Percentiles rank a stretch among this genome's conserved stretches.
Conservation (phyloP, 768 basidiomycete genomes). For the Phallus indusiatus region DNA sequence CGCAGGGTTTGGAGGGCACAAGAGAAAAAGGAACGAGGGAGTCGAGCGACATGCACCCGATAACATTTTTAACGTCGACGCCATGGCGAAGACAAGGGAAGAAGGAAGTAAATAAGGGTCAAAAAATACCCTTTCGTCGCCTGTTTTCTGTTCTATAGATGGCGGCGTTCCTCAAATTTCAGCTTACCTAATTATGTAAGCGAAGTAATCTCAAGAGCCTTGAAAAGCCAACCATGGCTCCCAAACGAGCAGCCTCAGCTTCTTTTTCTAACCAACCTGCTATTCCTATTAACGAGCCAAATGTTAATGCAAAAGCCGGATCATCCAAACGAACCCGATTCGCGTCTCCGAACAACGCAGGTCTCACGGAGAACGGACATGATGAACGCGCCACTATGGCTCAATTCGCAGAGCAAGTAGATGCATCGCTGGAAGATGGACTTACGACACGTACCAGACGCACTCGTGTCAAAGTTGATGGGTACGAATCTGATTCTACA, state of each 20-base stretch:
- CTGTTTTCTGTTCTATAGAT: no score
- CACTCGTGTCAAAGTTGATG: slow-evolving; percentile 56
- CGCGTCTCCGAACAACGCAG: background rate
- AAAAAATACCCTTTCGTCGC: background rate
- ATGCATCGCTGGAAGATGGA: slow-evolving; percentile 60
- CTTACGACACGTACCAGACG: slow-evolving; percentile 55
- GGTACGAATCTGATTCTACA: slow-evolving; percentile 91
- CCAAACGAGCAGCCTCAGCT: slow-evolving; percentile 4
- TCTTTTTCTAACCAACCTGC: background rate
- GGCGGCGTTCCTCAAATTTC: background rate
- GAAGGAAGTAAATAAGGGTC: background rate
- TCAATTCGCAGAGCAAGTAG: slow-evolving; percentile 66
- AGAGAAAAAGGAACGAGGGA: background rate
- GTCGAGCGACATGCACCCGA: background rate
- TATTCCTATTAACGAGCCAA: background rate
- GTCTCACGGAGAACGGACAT: background rate
- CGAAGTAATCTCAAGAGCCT: no score
- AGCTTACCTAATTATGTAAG: no score
- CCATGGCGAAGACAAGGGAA: background rate
- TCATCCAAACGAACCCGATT: slow-evolving; percentile 10
- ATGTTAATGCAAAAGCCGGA: background rate
- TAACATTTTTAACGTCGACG: background rate
- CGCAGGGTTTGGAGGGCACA: background rate
- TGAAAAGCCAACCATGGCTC: background rate
- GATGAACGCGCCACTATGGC: slow-evolving; percentile 43